Evolutionary conservation across 2,329 filamentous ascomycete species (phyloP).

Genomic region (Tolypocladium capitatum): DNA sequence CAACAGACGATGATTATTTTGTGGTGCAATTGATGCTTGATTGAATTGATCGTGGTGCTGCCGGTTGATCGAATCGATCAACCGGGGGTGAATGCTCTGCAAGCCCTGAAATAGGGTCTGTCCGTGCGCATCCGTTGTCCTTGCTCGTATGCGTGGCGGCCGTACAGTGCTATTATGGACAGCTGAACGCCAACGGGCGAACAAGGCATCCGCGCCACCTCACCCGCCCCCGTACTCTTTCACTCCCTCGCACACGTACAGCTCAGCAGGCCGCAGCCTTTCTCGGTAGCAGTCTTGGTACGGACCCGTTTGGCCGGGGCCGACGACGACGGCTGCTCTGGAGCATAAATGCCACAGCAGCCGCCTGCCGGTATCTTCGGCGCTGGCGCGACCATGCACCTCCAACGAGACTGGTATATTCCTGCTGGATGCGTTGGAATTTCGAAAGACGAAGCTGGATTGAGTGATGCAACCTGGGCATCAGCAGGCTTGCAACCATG

Average conservation of each 20-base stretch:
- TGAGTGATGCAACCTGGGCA: conserved; percentile 6
- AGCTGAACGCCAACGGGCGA: neutral
- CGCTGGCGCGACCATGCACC: conserved; percentile 5
- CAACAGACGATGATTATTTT: too few relatives aligned
- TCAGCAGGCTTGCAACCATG: conserved; percentile 10
- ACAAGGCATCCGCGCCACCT: neutral
- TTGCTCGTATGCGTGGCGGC: too few relatives aligned
- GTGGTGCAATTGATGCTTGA: too few relatives aligned
- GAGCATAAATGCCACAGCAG: neutral
- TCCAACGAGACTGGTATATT: conserved; percentile 18
- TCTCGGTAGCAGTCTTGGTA: neutral
- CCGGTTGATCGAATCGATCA: too few relatives aligned
- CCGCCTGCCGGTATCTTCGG: neutral
- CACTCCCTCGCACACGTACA: neutral
- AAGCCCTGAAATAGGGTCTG: too few relatives aligned
- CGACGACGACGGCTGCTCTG: neutral
- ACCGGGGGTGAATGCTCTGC: too few relatives aligned
- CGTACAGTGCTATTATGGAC: neutral
- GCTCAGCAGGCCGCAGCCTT: too few relatives aligned
- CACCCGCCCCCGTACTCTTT: neutral
- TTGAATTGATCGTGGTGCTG: too few relatives aligned
- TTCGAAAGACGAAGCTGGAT: conserved; percentile 6
- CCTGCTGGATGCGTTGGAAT: conserved; percentile 26
- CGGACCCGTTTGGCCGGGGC: neutral
- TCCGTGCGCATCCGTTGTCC: too few relatives aligned